phyloP scores from a whole-genome alignment of 208 protist species.

The Vickermania ingenoplastis region DNA sequence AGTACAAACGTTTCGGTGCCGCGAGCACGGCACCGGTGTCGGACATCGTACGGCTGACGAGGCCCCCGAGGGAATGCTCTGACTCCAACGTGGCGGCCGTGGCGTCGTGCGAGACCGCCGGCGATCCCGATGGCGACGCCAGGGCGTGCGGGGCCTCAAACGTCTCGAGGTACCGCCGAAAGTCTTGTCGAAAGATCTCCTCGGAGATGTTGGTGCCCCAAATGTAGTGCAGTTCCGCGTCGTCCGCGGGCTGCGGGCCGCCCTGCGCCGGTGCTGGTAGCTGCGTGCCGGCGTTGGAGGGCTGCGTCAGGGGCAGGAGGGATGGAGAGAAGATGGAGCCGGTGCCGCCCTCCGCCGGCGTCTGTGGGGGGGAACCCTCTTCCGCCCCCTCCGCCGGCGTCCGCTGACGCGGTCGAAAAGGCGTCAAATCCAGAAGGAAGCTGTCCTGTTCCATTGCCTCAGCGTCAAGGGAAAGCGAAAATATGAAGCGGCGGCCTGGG shows the following conservation, averaged over 20 bases:
- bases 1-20: constrained; percentile 14
- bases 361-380: too few relatives aligned
- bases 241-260: constrained; percentile 10
- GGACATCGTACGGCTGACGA: neutral
- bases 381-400: neutral
- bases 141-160: constrained; percentile 19
- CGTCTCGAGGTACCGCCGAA: constrained; percentile 72
- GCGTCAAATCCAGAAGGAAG: constrained; percentile 22
- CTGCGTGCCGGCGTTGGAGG: too few relatives aligned
- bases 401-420: constrained; percentile 6
- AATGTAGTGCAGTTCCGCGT: constrained; percentile 80
- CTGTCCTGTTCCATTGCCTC: neutral
- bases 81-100: neutral
- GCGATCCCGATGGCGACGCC: neutral
- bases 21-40: neutral
- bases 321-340: neutral
- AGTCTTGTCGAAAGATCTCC: constrained; percentile 67
- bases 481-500: too few relatives aligned
- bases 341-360: neutral
- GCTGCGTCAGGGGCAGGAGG: neutral
- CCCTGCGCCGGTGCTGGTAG: neutral
- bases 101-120: neutral
- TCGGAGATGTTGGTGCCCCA: constrained; percentile 86
- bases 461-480: too few relatives aligned
- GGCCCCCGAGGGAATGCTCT: neutral